phyloP scores from a whole-genome alignment of 2,329 filamentous ascomycete genomes.

The Trichoderma koningiopsis region DNA sequence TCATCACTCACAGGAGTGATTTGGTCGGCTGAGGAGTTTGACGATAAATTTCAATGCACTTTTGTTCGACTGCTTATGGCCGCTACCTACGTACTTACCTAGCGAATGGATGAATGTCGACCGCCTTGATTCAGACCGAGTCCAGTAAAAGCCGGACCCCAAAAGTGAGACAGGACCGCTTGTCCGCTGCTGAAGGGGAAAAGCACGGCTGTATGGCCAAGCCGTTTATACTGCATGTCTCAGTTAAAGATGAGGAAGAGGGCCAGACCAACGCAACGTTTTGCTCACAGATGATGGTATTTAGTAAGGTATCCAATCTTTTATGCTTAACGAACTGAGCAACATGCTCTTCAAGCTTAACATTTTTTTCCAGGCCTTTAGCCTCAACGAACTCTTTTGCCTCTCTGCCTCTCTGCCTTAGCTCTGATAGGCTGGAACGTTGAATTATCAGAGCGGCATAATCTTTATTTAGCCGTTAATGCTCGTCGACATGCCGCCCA shows the following conservation, averaged over 20 bases:
- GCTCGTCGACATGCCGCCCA: background rate
- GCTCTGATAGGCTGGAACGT: background rate
- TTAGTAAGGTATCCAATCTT: background rate
- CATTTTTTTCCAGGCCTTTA: background rate
- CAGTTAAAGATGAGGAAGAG: background rate
- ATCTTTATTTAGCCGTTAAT: background rate
- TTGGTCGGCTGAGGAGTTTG: constrained; percentile 9
- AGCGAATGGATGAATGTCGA: background rate
- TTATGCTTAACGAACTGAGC: background rate
- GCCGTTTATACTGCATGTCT: background rate
- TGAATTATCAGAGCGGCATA: background rate
- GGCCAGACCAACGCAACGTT: background rate
- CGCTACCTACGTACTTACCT: too few relatives aligned
- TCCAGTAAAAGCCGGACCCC: background rate
- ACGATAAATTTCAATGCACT: constrained; percentile 1
- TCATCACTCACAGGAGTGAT: constrained; percentile 3
- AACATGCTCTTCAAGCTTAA: background rate
- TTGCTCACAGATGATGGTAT: background rate
- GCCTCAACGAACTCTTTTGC: background rate
- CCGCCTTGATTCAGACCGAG: background rate
- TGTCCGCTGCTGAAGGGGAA: background rate
- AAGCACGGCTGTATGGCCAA: background rate
- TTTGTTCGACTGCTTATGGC: background rate
- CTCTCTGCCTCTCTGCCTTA: background rate
- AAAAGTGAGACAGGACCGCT: background rate